Evolutionary conservation across 2,329 filamentous ascomycete genomes (phyloP), one percentile per base, ranked within the genome.

Genomic region (Fusarium albidum): DNA sequence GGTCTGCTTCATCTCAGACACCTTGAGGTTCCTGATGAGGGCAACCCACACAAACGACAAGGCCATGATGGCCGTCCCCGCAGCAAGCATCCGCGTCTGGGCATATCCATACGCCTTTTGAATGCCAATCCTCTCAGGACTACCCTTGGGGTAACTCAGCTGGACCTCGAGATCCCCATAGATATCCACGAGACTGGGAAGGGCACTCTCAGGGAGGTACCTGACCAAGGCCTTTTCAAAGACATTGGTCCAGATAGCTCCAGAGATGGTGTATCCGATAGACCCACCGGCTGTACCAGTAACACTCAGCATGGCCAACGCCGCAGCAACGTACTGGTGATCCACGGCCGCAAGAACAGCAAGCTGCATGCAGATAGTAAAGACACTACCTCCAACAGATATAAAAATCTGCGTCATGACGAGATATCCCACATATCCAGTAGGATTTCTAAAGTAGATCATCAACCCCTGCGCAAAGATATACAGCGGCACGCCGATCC

Each of bases 91-190:
- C 4, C 57, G 40, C 0, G 46, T 64, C 9, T 57, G 58, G 1
- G 57, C 48, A 27, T 77, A 72, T 3, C 71, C 77, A 52, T 82
- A 82, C 3, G 78, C 77, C 27, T 68, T 46, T n/a, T 75, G 69
- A 39, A 80, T 79, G 4, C 71, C 80, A 12, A 68, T 53, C 9
- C 79, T 67, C 26, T 69, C 73, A 0, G 72, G 65, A 4, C 63
- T 75, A 6, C 77, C 75, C 11, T 74, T 63, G 1, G 69, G 59
- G 52, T 77, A 81, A 6, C 59, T 58, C 2, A 74, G 53, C 55
- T 77, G 75, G 7, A 55, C 58, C 0, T 53, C 53, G 12, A 75
- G 48, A 25, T 70, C 63, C 6, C 57, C 68, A 47, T 74, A 76
- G 37, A 80, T 76, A 3, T 79, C 81, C 13, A 82, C 65, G 3